These are phyloP conservation scores for Shiraia bambusicola DNA, from an alignment of 2,329 filamentous ascomycete genomes.

Conservation along the genomic window DNA sequence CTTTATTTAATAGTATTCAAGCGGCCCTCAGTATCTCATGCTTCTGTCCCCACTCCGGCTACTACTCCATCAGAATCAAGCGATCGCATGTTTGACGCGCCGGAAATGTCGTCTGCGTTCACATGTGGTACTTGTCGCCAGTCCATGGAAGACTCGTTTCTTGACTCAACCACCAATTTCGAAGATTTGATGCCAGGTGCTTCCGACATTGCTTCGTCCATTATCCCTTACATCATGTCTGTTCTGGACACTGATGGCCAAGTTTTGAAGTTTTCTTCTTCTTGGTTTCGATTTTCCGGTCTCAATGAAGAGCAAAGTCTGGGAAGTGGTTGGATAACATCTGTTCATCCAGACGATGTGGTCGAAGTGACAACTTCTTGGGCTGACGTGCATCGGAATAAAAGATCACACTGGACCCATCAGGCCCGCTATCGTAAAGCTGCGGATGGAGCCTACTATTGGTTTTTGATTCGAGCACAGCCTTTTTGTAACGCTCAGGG, in stretches of 20 bases:
- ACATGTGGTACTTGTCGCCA: neutral
- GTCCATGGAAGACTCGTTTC: neutral
- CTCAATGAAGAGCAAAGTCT: slow-evolving; percentile 8
- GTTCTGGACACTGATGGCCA: slow-evolving; percentile 5
- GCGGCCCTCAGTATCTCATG: slow-evolving; percentile 3
- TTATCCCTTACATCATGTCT: slow-evolving; percentile 9
- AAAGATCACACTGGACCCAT: slow-evolving; percentile 7
- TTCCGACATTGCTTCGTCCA: slow-evolving; percentile 1
- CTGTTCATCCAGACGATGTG: slow-evolving; percentile 8
- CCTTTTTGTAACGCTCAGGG: slow-evolving; percentile 4
- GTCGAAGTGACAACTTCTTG: slow-evolving; percentile 3
- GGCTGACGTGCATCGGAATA: slow-evolving; percentile 3
- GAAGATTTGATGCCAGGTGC: slow-evolving; percentile 1
- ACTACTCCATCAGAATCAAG: neutral
- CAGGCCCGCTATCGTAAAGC: slow-evolving; percentile 6
- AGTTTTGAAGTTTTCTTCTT: slow-evolving; percentile 3
- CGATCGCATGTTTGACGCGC: neutral
- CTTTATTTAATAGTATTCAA: slow-evolving; percentile 4
- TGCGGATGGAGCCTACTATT: slow-evolving; percentile 1
- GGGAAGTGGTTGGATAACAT: slow-evolving; percentile 5
- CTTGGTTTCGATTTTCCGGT: slow-evolving; percentile 10
- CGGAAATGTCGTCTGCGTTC: neutral
- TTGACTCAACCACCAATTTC: neutral
- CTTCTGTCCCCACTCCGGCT: neutral
- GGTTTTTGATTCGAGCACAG: slow-evolving; percentile 10